Conservation (phyloP, 805 yeast genomes). For the Yamadazyma tumulicola region DNA sequence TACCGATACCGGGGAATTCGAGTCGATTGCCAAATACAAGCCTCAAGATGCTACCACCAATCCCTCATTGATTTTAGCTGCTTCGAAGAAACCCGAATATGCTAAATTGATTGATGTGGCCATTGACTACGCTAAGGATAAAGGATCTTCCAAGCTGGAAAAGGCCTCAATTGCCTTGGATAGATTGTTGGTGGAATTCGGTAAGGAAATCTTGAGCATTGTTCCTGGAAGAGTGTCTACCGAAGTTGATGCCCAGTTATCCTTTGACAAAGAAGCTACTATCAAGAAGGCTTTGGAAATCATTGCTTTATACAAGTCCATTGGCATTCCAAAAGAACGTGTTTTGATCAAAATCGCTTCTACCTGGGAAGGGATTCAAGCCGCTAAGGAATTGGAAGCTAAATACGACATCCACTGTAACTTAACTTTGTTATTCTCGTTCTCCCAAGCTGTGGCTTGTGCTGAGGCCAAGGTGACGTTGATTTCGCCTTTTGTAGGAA, state of each 20-base stretch:
- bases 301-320: conserved; percentile 79
- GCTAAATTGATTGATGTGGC: conserved; percentile 88
- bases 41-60: conserved; percentile 99
- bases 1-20: conserved; percentile 99
- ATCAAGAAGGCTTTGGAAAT: conserved; percentile 89
- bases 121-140: conserved; percentile 71
- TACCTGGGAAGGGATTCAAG: conserved; percentile 99
- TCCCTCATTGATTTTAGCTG: conserved; percentile 96
- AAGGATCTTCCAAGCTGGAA: conserved; percentile 53
- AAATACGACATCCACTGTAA: conserved; percentile 91
- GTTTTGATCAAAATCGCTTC: conserved; percentile 95
- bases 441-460: conserved; percentile 97
- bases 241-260: conserved; percentile 97
- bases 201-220: conserved; percentile 84
- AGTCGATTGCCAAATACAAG: conserved; percentile 93
- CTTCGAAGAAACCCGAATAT: conserved; percentile 86
- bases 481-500: conserved; percentile 98
- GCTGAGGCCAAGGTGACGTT: conserved; percentile 96
- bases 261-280: conserved; percentile 93
- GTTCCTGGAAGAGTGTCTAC: conserved; percentile 99
- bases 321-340: conserved; percentile 86
- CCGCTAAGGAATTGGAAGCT: conserved; percentile 91
- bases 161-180: conserved; percentile 84
- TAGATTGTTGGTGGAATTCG: conserved; percentile 91
- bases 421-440: conserved; percentile 91